phyloP scores from a whole-genome alignment of 2,329 filamentous ascomycete species.

The Fusarium albosuccineum region DNA sequence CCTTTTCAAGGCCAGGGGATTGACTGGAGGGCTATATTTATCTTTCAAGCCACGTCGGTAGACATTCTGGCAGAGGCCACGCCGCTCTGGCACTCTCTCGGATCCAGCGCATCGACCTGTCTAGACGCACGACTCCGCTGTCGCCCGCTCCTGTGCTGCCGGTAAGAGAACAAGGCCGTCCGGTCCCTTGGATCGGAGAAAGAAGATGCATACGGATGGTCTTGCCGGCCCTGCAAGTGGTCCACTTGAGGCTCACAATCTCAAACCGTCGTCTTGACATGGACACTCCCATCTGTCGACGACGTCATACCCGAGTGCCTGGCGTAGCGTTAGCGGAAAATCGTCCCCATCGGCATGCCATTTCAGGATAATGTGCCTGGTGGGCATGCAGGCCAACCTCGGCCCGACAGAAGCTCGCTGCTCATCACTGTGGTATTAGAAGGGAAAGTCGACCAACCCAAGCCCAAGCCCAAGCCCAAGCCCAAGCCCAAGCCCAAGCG shows the following conservation, averaged over 20 bases:
- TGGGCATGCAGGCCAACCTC: neutral
- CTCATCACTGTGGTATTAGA: neutral
- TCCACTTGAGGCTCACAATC: slow-evolving; percentile 26
- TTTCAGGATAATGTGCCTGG: too few relatives aligned
- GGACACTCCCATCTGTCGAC: neutral
- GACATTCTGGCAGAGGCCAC: neutral
- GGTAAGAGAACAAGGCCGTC: neutral
- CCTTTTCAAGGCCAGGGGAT: neutral
- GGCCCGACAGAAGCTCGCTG: neutral
- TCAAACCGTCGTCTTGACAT: neutral
- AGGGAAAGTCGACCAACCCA: neutral
- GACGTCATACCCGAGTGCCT: slow-evolving; percentile 11
- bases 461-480: slow-evolving; percentile 1
- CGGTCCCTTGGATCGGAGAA: slow-evolving; percentile 14
- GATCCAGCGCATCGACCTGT: slow-evolving; percentile 22
- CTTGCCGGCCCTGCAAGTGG: slow-evolving; percentile 26
- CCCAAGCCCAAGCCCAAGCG: slow-evolving; percentile 2
- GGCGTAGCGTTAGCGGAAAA: neutral
- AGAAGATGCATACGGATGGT: slow-evolving; percentile 8
- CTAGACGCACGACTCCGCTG: slow-evolving; percentile 12
- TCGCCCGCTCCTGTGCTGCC: slow-evolving; percentile 6
- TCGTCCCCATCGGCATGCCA: neutral
- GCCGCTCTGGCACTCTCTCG: neutral
- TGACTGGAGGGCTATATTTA: slow-evolving; percentile 31
- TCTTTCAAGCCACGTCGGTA: slow-evolving; percentile 13